Evolutionary conservation across 2,329 filamentous ascomycete genomes (phyloP).

Genomic region (Trichoderma breve): DNA sequence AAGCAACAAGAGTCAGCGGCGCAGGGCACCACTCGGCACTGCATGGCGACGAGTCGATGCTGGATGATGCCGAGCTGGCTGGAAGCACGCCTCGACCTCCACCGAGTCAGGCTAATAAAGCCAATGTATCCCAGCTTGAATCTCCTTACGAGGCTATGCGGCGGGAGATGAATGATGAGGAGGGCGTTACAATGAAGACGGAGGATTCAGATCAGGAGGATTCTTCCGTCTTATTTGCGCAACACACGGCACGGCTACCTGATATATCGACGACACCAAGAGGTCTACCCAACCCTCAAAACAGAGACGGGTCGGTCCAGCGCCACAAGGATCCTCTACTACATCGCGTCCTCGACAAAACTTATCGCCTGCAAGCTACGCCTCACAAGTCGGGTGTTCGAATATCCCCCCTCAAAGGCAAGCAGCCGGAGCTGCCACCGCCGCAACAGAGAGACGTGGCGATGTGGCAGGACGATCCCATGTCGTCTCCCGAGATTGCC

Average conservation of each 20-base stretch:
- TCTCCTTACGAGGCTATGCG: conserved; percentile 76
- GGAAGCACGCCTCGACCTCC: conserved; percentile 67
- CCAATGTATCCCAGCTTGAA: conserved; percentile 62
- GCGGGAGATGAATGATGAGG: conserved; percentile 58
- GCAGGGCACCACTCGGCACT: conserved; percentile 36
- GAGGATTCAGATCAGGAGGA: conserved; percentile 40
- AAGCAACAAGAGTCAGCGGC: conserved; percentile 36
- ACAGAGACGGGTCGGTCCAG: conserved; percentile 36
- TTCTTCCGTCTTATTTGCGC: conserved; percentile 50
- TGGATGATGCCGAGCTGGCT: conserved; percentile 62
- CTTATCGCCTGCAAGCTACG: conserved; percentile 89
- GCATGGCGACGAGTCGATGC: conserved; percentile 60
- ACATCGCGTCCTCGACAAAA: conserved; percentile 92
- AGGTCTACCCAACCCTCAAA: conserved; percentile 35
- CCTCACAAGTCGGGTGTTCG: conserved; percentile 61
- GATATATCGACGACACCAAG: conserved; percentile 61
- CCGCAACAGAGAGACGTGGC: conserved; percentile 11
- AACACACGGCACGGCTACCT: conserved; percentile 55
- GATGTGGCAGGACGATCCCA: conserved; percentile 56
- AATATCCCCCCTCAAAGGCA: conserved; percentile 46
- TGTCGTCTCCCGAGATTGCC: conserved; percentile 74
- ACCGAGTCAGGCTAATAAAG: conserved; percentile 47
- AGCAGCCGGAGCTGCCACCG: conserved; percentile 23
- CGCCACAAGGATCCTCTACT: conserved; percentile 70
- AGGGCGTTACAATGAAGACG: conserved; percentile 37